Conservation (phyloP, 208 protist genomes). For the Polymyxa betae region DNA sequence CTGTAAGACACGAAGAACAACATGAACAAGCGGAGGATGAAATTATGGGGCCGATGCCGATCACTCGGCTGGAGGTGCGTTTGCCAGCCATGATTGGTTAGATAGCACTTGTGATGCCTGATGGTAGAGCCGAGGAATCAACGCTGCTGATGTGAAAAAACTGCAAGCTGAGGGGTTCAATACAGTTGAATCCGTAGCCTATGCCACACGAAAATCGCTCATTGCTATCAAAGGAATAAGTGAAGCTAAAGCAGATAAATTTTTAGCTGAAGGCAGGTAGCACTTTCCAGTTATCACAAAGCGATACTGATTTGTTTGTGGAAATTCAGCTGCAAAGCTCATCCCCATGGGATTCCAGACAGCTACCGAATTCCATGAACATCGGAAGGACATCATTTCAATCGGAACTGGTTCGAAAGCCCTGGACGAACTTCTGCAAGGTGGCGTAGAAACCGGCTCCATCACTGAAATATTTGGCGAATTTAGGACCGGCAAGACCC, state of each 20-base stretch:
- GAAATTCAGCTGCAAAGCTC: slow-evolving; percentile 83
- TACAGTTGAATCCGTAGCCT: slow-evolving; percentile 88
- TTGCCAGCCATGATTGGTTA: not conserved
- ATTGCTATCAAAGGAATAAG: slow-evolving; percentile 95
- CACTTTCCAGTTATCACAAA: not conserved
- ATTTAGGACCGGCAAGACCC: slow-evolving; percentile 98
- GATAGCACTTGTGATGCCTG: slow-evolving; percentile 1
- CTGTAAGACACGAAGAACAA: too few relatives aligned
- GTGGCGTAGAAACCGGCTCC: slow-evolving; percentile 96
- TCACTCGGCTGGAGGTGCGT: slow-evolving; percentile 32
- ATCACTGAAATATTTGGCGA: slow-evolving; percentile 96
- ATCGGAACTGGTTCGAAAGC: slow-evolving; percentile 94
- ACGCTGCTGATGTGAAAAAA: slow-evolving; percentile 93
- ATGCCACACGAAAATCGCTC: slow-evolving; percentile 93
- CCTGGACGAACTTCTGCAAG: slow-evolving; percentile 70
- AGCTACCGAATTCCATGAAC: slow-evolving; percentile 91
- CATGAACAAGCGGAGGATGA: slow-evolving; percentile 58
- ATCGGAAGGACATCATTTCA: slow-evolving; percentile 88
- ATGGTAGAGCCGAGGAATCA: slow-evolving; percentile 79
- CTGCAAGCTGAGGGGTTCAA: slow-evolving; percentile 74
- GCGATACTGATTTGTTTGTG: slow-evolving; percentile 63
- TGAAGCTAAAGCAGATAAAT: slow-evolving; percentile 97
- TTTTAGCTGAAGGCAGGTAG: slow-evolving; percentile 79
- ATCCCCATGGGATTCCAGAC: slow-evolving; percentile 96
- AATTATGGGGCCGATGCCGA: slow-evolving; percentile 36